phyloP scores from a whole-genome alignment of 2,329 filamentous ascomycete genomes.

The Tolypocladium endophyticum region DNA sequence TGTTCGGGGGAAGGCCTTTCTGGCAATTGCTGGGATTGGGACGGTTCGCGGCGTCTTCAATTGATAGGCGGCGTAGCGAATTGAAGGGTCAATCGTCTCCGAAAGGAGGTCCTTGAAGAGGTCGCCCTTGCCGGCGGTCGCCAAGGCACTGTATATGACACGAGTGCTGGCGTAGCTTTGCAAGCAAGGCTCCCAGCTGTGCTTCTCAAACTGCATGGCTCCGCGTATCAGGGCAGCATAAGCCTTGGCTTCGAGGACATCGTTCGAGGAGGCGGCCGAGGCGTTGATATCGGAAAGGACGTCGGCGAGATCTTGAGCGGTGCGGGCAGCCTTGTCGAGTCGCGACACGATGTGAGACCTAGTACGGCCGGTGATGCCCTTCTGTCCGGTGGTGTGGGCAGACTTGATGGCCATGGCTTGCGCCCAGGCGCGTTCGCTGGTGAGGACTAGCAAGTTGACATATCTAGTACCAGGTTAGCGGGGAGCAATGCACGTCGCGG shows the following conservation, averaged over 20 bases:
- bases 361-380: slow-evolving; percentile 67
- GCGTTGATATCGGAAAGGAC: slow-evolving; percentile 51
- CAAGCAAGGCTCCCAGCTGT: slow-evolving; percentile 72
- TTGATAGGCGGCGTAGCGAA: slow-evolving; percentile 91
- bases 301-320: slow-evolving; percentile 57
- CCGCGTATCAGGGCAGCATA: slow-evolving; percentile 72
- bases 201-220: slow-evolving; percentile 75
- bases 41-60: slow-evolving; percentile 77
- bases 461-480: slow-evolving; percentile 40
- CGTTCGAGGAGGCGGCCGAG: slow-evolving; percentile 57
- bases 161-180: slow-evolving; percentile 64
- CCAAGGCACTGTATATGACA: slow-evolving; percentile 72
- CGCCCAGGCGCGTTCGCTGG: slow-evolving; percentile 85
- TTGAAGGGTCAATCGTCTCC: slow-evolving; percentile 81
- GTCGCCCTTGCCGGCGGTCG: slow-evolving; percentile 51
- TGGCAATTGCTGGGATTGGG: slow-evolving; percentile 67
- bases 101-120: slow-evolving; percentile 77
- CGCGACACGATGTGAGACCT: slow-evolving; percentile 84
- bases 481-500: neutral
- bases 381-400: slow-evolving; percentile 65
- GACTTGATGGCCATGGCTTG: slow-evolving; percentile 93
- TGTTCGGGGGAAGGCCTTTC: slow-evolving; percentile 63
- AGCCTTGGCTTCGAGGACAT: slow-evolving; percentile 76
- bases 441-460: slow-evolving; percentile 69
- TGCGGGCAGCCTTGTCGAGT: slow-evolving; percentile 65